phyloP scores from a whole-genome alignment of 2,329 filamentous ascomycete genomes.

The Dothistroma pini region DNA sequence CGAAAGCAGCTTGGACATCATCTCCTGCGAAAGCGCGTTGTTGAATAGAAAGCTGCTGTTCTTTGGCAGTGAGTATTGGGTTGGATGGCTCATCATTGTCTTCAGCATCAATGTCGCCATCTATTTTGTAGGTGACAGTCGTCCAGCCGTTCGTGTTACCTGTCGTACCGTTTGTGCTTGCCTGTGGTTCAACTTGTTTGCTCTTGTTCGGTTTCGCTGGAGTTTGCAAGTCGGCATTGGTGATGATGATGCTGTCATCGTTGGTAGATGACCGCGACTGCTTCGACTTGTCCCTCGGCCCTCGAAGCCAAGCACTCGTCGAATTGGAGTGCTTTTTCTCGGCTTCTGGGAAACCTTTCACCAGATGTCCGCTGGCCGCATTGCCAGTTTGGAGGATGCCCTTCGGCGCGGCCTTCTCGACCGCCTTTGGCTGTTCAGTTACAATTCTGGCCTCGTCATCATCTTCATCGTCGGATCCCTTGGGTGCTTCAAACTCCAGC shows the following conservation, averaged over 20 bases:
- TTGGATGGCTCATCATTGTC: slow-evolving; percentile 21
- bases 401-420: slow-evolving; percentile 17
- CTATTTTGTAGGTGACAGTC: slow-evolving; percentile 39
- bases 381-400: slow-evolving; percentile 28
- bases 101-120: slow-evolving; percentile 28
- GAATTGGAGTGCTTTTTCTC: slow-evolving; percentile 1
- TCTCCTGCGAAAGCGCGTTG: slow-evolving; percentile 80
- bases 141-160: slow-evolving; percentile 44
- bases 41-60: slow-evolving; percentile 65
- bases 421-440: slow-evolving; percentile 29
- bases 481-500: slow-evolving; percentile 61
- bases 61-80: slow-evolving; percentile 26
- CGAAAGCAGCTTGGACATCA: slow-evolving; percentile 77
- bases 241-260: slow-evolving; percentile 19
- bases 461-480: slow-evolving; percentile 46
- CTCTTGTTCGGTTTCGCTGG: slow-evolving; percentile 7
- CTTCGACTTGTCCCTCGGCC: slow-evolving; percentile 24
- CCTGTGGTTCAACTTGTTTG: slow-evolving; percentile 21
- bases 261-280: slow-evolving; percentile 15
- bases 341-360: slow-evolving; percentile 19
- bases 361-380: slow-evolving; percentile 24
- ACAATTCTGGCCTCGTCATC: slow-evolving; percentile 36
- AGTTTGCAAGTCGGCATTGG: background rate
- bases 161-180: slow-evolving; percentile 13
- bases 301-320: slow-evolving; percentile 24